A percentile compares a stretch with the other conserved stretches of the same genome.
Evolutionary conservation across 2,329 filamentous ascomycete genomes (phyloP).

Genomic region (Fusarium nygamai): DNA sequence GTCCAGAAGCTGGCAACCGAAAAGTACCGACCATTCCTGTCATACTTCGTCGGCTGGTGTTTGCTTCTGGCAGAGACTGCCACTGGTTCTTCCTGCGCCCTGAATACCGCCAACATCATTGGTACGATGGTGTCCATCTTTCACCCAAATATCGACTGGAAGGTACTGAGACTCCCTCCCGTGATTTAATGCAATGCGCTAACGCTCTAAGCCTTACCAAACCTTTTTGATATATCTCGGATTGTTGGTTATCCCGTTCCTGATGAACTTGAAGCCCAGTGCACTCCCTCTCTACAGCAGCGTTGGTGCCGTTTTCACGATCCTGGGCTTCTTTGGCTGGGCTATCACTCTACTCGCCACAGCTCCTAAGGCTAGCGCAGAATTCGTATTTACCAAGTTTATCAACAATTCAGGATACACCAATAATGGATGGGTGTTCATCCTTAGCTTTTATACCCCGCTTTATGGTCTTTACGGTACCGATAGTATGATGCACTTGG

Average conservation of each 20-base stretch:
- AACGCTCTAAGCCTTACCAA: neutral
- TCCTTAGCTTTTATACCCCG: conserved; percentile 11
- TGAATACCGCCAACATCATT: conserved; percentile 18
- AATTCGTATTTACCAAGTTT: conserved; percentile 11
- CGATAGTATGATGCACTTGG: conserved; percentile 21
- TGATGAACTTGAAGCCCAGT: conserved; percentile 9
- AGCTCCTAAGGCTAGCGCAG: neutral
- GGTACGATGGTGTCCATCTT: conserved; percentile 1
- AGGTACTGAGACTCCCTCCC: neutral
- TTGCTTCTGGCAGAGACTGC: conserved; percentile 7
- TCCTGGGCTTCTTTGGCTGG: conserved; percentile 20
- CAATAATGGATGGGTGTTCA: conserved; percentile 10
- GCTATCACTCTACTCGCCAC: neutral
- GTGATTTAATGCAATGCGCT: neutral
- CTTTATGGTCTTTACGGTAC: conserved; percentile 15
- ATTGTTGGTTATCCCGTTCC: neutral
- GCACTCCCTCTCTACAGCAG: conserved; percentile 14
- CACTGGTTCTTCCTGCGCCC: neutral
- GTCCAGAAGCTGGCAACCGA: neutral
- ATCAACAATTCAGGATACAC: conserved; percentile 19
- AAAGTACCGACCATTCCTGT: neutral
- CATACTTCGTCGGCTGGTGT: conserved; percentile 16
- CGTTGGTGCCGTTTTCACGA: conserved; percentile 11
- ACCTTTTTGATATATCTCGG: conserved; percentile 9
- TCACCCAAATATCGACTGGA: conserved; percentile 13